Percentiles rank a stretch among this genome's conserved stretches.
These are phyloP conservation scores for Martiniozyma abietophila DNA, from an alignment of 805 yeast species.

Conservation along the genomic window DNA sequence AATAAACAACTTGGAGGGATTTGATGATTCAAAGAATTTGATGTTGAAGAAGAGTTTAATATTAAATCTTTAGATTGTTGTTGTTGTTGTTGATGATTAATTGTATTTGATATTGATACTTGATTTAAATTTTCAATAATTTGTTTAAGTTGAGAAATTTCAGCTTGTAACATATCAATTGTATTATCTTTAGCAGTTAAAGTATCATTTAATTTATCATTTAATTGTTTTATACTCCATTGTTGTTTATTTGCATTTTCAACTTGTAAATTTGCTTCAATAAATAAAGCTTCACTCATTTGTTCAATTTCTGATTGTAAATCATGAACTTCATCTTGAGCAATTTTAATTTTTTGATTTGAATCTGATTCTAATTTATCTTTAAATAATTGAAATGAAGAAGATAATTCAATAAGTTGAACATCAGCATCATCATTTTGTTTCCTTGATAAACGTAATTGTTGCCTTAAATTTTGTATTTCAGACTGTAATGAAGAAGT, in stretches of 20 bases:
- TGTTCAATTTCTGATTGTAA: slow-evolving; percentile 73
- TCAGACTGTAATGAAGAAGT: slow-evolving; percentile 6
- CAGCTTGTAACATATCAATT: slow-evolving; percentile 55
- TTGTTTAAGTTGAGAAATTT: slow-evolving; percentile 56
- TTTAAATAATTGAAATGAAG: too few relatives aligned
- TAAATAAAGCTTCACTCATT: slow-evolving; percentile 64
- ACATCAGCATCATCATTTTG: slow-evolving; percentile 8
- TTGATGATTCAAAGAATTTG: too few relatives aligned
- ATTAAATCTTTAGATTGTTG: slow-evolving; percentile 7
- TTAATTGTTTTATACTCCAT: slow-evolving; percentile 49
- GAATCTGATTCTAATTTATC: slow-evolving; percentile 43
- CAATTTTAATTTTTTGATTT: too few relatives aligned
- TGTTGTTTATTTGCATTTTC: slow-evolving; percentile 65
- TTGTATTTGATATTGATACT: slow-evolving; percentile 1
- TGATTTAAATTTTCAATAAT: slow-evolving; percentile 36
- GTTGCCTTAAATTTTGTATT: slow-evolving; percentile 27
- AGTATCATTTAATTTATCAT: slow-evolving; percentile 42
- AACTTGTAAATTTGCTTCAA: slow-evolving; percentile 81
- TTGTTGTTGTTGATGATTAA: slow-evolving; percentile 11
- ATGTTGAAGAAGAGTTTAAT: too few relatives aligned
- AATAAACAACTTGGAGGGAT: too few relatives aligned
- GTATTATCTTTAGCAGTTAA: slow-evolving; percentile 62
- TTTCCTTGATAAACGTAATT: slow-evolving; percentile 23
- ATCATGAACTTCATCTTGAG: slow-evolving; percentile 39
- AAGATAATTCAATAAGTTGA: slow-evolving; percentile 5